A percentile compares a stretch with the other conserved stretches of the same genome.
Conservation (phyloP, 257 asterid species). For the Solanum chaucha region DNA sequence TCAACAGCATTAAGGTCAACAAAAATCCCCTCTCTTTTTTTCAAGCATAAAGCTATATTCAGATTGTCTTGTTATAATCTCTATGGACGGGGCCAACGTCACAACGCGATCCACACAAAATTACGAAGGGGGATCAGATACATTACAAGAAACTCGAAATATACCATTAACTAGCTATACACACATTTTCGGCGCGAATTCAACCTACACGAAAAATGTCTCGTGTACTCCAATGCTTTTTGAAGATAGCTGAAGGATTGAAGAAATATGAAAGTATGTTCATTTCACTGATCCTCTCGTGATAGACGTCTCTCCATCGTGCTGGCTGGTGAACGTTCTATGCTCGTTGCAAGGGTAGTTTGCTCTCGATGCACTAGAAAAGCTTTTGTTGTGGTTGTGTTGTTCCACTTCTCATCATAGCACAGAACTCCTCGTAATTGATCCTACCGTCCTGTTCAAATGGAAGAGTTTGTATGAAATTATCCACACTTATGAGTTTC, state of each 20-base stretch:
- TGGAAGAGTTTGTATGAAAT: background rate
- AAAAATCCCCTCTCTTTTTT: background rate
- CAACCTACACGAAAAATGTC: background rate
- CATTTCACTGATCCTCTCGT: background rate
- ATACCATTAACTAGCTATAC: background rate
- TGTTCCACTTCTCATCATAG: conserved; percentile 90
- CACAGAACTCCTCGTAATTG: conserved; percentile 82
- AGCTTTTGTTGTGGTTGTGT: conserved; percentile 42
- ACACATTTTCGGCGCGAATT: background rate
- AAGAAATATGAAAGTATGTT: background rate
- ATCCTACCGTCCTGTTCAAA: conserved; percentile 58
- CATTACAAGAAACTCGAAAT: background rate
- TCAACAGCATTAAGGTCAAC: background rate
- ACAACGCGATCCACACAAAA: background rate
- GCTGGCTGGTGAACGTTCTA: background rate
- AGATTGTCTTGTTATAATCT: background rate
- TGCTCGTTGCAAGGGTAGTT: conserved; percentile 2
- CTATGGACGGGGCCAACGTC: background rate
- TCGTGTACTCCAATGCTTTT: background rate
- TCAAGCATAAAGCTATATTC: background rate
- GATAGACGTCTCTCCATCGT: background rate
- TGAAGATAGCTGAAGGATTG: background rate
- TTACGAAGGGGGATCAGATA: background rate
- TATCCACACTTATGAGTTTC: background rate
- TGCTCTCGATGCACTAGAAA: conserved; percentile 18